Evolutionary conservation across 768 basidiomycete genomes (phyloP).

Genomic region (Galerina sulciceps): DNA sequence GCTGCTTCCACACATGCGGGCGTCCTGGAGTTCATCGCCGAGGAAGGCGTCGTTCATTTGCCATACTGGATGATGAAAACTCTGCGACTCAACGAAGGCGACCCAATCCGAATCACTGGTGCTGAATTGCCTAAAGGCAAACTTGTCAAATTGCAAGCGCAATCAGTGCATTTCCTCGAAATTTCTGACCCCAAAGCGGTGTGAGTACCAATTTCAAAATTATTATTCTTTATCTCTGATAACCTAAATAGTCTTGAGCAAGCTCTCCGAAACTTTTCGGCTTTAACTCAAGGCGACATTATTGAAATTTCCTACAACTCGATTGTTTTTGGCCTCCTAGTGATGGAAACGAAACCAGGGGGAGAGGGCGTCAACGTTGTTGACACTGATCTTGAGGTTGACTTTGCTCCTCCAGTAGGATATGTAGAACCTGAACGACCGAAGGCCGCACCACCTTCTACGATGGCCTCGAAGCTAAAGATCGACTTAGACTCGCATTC

Average conservation of each 20-base stretch:
- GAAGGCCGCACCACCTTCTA: constrained; percentile 77
- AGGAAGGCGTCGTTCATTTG: constrained; percentile 93
- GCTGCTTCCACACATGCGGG: constrained; percentile 92
- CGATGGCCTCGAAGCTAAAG: constrained; percentile 97
- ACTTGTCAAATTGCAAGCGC: constrained; percentile 95
- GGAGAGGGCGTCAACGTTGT: constrained; percentile 87
- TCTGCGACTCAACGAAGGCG: constrained; percentile 89
- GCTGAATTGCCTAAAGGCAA: constrained; percentile 90
- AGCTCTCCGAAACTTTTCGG: constrained; percentile 90
- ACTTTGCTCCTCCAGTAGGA: constrained; percentile 91
- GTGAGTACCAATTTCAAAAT: constrained; percentile 53
- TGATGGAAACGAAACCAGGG: constrained; percentile 92
- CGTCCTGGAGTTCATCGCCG: constrained; percentile 98
- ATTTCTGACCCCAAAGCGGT: constrained; percentile 98
- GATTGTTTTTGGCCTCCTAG: constrained; percentile 91
- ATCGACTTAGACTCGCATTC: constrained; percentile 90
- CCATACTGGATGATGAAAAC: constrained; percentile 99
- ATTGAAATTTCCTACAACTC: constrained; percentile 98
- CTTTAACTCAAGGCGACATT: constrained; percentile 93
- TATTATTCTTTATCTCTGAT: background rate
- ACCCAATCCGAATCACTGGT: constrained; percentile 92
- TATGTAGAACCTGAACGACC: constrained; percentile 94
- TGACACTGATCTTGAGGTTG: constrained; percentile 98
- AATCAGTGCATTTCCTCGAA: constrained; percentile 93
- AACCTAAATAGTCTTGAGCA: constrained; percentile 77